Evolutionary conservation across 805 yeast species (phyloP).

Genomic region (Cyberlindnera samutprakarnensis): DNA sequence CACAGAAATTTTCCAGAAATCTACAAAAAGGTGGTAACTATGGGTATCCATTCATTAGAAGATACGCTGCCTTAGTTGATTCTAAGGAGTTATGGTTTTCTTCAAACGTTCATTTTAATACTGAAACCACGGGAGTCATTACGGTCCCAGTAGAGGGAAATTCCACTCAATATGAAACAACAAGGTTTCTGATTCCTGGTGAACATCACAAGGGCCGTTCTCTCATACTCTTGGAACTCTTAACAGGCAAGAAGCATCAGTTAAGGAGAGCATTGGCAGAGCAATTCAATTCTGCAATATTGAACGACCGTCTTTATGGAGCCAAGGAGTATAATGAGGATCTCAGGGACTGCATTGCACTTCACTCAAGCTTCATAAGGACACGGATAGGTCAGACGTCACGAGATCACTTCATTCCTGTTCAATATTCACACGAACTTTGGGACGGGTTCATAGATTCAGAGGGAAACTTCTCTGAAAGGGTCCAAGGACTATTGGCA

Average conservation of each 20-base stretch:
- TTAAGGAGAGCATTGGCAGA: conserved; percentile 12
- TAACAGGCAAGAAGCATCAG: conserved; percentile 35
- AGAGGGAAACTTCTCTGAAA: conserved; percentile 16
- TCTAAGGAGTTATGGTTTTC: not conserved
- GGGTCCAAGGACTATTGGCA: not conserved
- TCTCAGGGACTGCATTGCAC: conserved; percentile 20
- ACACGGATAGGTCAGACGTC: conserved; percentile 24
- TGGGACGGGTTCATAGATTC: conserved; percentile 23
- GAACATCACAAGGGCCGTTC: conserved; percentile 10
- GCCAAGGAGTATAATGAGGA: conserved; percentile 8
- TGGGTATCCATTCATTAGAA: conserved; percentile 28
- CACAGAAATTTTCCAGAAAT: conserved; percentile 26
- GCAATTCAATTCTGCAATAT: conserved; percentile 19
- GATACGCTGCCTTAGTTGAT: conserved; percentile 26
- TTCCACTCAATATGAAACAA: conserved; percentile 3
- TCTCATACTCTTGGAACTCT: conserved; percentile 24
- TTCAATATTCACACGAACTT: conserved; percentile 9
- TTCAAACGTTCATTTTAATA: not conserved
- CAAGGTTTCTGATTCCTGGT: conserved; percentile 10
- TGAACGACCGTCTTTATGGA: conserved; percentile 24
- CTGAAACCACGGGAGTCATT: conserved; percentile 2
- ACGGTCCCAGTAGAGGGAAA: not conserved
- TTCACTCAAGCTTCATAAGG: conserved; percentile 30
- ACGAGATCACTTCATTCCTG: conserved; percentile 8
- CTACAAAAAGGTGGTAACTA: conserved; percentile 27